Conservation (phyloP, 345 rosid species). For the Dipteronia sinensis region DNA sequence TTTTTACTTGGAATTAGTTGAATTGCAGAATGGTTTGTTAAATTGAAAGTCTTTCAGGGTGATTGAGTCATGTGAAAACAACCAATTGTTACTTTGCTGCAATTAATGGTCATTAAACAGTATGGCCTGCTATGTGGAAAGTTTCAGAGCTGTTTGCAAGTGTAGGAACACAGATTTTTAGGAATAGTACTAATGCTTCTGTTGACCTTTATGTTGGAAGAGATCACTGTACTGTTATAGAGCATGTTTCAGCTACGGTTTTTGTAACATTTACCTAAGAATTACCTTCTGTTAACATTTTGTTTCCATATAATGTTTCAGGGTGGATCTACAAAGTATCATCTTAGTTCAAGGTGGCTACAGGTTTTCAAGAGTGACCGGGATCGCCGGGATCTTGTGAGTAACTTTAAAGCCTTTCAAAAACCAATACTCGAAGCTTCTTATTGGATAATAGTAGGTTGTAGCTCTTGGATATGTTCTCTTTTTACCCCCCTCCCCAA, state of each 20-base stretch:
- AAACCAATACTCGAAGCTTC: conserved; percentile 1
- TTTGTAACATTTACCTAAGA: not conserved
- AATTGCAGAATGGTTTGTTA: conserved; percentile 7
- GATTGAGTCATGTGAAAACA: not conserved
- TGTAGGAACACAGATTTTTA: not conserved
- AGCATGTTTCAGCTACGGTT: not conserved
- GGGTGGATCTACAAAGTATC: conserved; percentile 98
- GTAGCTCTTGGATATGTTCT: not conserved
- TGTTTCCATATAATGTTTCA: conserved; percentile 32
- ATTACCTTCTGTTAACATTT: not conserved
- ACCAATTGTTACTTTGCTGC: not conserved
- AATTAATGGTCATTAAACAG: too few relatives aligned
- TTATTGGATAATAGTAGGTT: not conserved
- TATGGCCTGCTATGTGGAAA: not conserved
- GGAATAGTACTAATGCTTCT: not conserved
- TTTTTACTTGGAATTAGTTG: not conserved
- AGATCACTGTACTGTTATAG: not conserved
- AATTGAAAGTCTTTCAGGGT: not conserved
- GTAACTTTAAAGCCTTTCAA: conserved; percentile 25
- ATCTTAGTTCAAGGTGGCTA: conserved; percentile 84
- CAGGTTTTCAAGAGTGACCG: conserved; percentile 89
- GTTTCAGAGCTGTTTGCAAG: not conserved
- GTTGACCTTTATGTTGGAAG: not conserved
- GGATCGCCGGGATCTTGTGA: conserved; percentile 95
- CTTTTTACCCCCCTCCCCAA: not conserved